These are phyloP conservation scores for Arthrobotrys conoides DNA, from an alignment of 2,329 filamentous ascomycete species.

Conservation along the genomic window DNA sequence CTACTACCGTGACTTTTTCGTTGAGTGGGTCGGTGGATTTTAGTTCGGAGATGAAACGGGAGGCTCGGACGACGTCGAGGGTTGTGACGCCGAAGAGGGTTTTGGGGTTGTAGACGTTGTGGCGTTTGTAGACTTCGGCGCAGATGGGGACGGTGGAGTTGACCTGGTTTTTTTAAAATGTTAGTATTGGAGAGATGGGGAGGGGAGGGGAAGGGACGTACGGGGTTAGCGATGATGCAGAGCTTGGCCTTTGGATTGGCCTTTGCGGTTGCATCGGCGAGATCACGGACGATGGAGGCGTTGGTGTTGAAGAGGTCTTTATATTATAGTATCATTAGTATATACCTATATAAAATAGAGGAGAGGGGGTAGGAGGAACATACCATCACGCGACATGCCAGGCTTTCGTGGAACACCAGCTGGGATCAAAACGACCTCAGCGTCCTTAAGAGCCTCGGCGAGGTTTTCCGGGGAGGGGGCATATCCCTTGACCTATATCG, in stretches of 20 bases:
- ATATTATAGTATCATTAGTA: not conserved
- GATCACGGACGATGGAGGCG: conserved; percentile 97
- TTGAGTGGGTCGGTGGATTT: conserved; percentile 89
- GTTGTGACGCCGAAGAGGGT: conserved; percentile 99
- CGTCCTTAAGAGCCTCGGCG: conserved; percentile 82
- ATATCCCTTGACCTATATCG: conserved; percentile 83
- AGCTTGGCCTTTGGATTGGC: conserved; percentile 92
- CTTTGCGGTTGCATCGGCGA: conserved; percentile 93
- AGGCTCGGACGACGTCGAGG: conserved; percentile 97
- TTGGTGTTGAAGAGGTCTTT: conserved; percentile 99
- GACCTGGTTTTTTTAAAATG: conserved; percentile 70
- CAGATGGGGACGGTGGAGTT: conserved; percentile 99
- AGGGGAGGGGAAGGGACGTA: conserved; percentile 67
- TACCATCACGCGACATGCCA: conserved; percentile 97
- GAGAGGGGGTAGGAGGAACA: conserved; percentile 58
- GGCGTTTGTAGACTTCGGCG: conserved; percentile 95
- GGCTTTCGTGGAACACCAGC: conserved; percentile 99
- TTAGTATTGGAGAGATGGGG: conserved; percentile 5
- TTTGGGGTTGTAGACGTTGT: conserved; percentile 98
- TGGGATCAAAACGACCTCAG: conserved; percentile 96
- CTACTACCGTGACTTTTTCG: conserved; percentile 95
- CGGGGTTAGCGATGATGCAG: conserved; percentile 98
- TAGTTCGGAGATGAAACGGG: conserved; percentile 96
- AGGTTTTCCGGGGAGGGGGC: conserved; percentile 83
- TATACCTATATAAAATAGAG: not conserved